Evolutionary conservation across 495 filamentous ascomycete genomes (phyloP).

Genomic region (Penicillium angulare): DNA sequence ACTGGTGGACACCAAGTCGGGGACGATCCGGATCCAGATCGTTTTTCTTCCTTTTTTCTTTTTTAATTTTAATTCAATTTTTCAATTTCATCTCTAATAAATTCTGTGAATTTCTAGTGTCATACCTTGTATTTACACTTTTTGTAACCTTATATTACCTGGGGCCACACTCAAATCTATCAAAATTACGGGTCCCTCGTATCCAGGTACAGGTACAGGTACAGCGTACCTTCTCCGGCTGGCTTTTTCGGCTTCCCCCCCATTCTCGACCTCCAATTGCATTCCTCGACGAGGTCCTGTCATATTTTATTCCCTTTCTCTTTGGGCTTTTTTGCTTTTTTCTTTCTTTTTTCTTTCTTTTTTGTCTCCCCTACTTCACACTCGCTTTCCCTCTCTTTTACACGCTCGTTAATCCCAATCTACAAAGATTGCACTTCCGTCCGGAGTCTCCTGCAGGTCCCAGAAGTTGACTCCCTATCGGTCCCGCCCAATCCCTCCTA

Average conservation of each 20-base stretch:
- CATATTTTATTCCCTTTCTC: slow-evolving; percentile 2
- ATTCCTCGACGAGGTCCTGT: slow-evolving; percentile 6
- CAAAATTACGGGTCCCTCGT: too few species aligned
- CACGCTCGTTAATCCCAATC: not conserved
- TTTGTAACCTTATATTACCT: too few species aligned
- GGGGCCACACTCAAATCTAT: too few species aligned
- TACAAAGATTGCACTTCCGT: not conserved
- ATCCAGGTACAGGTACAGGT: too few species aligned
- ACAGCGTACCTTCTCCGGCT: not conserved
- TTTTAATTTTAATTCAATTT: not conserved
- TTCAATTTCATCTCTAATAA: too few species aligned
- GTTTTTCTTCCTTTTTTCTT: slow-evolving; percentile 8
- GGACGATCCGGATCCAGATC: slow-evolving; percentile 35
- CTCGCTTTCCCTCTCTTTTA: too few species aligned
- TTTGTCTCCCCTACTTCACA: not conserved
- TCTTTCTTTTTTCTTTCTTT: not conserved
- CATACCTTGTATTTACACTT: too few species aligned
- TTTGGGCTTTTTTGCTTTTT: slow-evolving; percentile 8
- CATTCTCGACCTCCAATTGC: slow-evolving; percentile 7
- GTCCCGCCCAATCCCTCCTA: slow-evolving; percentile 8
- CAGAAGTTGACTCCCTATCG: slow-evolving; percentile 1
- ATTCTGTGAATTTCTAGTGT: slow-evolving; percentile 3
- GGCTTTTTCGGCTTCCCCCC: not conserved
- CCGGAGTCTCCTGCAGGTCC: slow-evolving; percentile 3
- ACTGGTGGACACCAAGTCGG: slow-evolving; percentile 9